These are phyloP conservation scores for Boehmeria nivea DNA, from an alignment of 306 rosid genomes.

Conservation along the genomic window DNA sequence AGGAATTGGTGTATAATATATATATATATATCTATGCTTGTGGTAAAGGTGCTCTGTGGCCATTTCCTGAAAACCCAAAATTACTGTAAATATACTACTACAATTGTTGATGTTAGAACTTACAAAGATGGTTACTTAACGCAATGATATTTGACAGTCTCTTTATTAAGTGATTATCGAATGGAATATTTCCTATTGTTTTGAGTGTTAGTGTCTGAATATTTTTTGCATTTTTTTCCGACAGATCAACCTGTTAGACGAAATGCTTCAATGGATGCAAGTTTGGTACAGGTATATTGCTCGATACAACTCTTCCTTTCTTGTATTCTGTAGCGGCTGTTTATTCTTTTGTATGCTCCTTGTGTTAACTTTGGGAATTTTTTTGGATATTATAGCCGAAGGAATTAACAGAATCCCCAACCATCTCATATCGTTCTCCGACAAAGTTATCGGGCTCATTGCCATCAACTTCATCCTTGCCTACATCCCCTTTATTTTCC, in stretches of 20 bases:
- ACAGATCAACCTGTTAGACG: conserved; percentile 67
- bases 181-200: background rate
- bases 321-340: background rate
- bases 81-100: too few species aligned
- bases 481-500: conserved; percentile 73
- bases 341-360: background rate
- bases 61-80: too few species aligned
- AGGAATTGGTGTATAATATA: too few species aligned
- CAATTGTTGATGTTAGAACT: too few species aligned
- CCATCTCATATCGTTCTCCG: conserved; percentile 49
- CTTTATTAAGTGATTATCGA: too few species aligned
- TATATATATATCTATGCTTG: too few species aligned
- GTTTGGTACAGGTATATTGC: conserved; percentile 59
- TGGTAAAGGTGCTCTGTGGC: too few species aligned
- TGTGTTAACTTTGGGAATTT: background rate
- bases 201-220: too few species aligned
- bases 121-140: too few species aligned
- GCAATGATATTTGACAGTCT: too few species aligned
- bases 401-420: conserved; percentile 45
- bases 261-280: conserved; percentile 58
- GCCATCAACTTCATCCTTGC: conserved; percentile 66
- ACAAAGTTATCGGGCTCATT: conserved; percentile 48
- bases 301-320: too few species aligned
- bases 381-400: conserved; percentile 43
- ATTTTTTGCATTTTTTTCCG: too few species aligned